Evolutionary conservation across 495 filamentous ascomycete genomes (phyloP), one percentile per base, ranked within the genome.

Genomic region (Chaetomium tenue): DNA sequence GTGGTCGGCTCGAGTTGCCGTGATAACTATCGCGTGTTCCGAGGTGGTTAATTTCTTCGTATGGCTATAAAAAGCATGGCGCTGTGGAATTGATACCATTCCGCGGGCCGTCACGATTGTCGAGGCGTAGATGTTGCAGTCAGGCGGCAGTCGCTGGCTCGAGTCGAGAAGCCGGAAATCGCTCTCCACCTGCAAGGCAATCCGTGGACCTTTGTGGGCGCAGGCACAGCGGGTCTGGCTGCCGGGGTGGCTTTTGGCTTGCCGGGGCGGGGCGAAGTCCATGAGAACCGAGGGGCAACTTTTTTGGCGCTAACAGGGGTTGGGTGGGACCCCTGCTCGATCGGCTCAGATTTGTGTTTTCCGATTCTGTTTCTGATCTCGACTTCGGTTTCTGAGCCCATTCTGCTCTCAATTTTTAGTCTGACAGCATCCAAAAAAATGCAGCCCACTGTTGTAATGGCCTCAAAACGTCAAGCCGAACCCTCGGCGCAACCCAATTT

Each of bases 151-250:
- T 64, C 30, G 40, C 48, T 47, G 58, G 23, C 65, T 30, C 30
- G 12, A 70, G 61, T 50, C 46, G 46, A 67, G 61, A 67, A 67
- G 68, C 65, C 54, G 57, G 61, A 67, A 67, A 70, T 68, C 54
- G 57, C 64, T 65, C 68, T 65, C 62, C 58, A 65, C 64, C 46
- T 5, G 47, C 59, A 5, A n/a, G 6, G 33, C 55, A 46, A 58
- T 39, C 7, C 4, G 39, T 54, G 25, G 53, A 12, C 48, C 59
- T 44, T 44, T 42, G 48, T 26, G 23, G 58, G 60, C 60, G 50
- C 60, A 63, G 58, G 60, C 60, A 42, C 60, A 63, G 61, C 42
- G 61, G 53, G 52, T 58, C 61, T 53, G 65, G 54, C 39, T 50
- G 55, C 65, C 61, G 57, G 56, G 58, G 65, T 47, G 52, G 28